These are phyloP conservation scores for Geosiphon pyriformis DNA, from an alignment of 192 early-diverging fungal genomes.

Conservation along the genomic window DNA sequence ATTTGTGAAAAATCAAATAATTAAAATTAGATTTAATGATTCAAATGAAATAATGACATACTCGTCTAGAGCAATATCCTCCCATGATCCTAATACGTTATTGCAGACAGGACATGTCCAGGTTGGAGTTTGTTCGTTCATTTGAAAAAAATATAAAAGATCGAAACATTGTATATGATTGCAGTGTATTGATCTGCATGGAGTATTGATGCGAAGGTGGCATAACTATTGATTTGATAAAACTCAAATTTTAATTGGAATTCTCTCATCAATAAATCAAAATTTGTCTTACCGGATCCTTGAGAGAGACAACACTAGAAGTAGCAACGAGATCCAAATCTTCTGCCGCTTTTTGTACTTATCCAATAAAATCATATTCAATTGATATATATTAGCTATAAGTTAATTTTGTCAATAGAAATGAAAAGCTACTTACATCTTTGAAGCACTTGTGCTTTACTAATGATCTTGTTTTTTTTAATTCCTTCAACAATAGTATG, in stretches of 20 bases:
- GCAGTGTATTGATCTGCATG: constrained; percentile 57
- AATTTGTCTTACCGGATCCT: constrained; percentile 58
- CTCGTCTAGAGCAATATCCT: constrained; percentile 66
- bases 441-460: constrained; percentile 42
- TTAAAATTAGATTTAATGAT: neutral
- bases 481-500: constrained; percentile 37
- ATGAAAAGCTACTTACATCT: constrained; percentile 30
- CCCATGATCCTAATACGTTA: constrained; percentile 39
- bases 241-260: neutral
- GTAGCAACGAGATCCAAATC: constrained; percentile 64
- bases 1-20: constrained; percentile 5
- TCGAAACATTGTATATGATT: constrained; percentile 86
- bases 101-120: constrained; percentile 77
- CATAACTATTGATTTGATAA: constrained; percentile 37
- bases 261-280: neutral
- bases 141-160: constrained; percentile 58
- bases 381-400: neutral
- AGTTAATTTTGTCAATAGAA: neutral
- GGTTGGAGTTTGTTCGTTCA: constrained; percentile 61
- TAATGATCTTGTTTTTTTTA: constrained; percentile 33
- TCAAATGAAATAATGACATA: constrained; percentile 41
- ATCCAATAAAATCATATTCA: neutral
- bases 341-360: constrained; percentile 37
- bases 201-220: constrained; percentile 58
- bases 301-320: constrained; percentile 61